Conservation (phyloP, 179 eudicot genomes). For the Nepenthes alata region DNA sequence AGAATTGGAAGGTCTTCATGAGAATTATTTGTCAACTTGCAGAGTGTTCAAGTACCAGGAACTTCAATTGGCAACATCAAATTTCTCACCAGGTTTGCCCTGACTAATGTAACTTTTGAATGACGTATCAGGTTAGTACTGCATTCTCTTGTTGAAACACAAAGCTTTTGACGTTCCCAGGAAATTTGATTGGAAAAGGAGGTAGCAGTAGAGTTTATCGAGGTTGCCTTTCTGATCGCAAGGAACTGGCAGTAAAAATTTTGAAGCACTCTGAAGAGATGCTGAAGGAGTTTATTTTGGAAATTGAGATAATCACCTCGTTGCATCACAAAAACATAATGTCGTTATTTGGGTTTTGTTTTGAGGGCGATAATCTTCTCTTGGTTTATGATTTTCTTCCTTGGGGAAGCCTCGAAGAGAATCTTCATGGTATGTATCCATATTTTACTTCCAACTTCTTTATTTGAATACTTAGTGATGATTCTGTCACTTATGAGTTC, state of each 20-base stretch:
- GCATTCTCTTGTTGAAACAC: too few relatives aligned
- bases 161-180: constrained; percentile 13
- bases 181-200: constrained; percentile 55
- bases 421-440: constrained; percentile 36
- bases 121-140: too few relatives aligned
- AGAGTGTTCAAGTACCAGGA: constrained; percentile 42
- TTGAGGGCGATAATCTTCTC: constrained; percentile 40
- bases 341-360: constrained; percentile 51
- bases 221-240: constrained; percentile 45
- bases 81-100: constrained; percentile 27
- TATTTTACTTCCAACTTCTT: not conserved
- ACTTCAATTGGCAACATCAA: constrained; percentile 39
- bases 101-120: not conserved
- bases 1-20: constrained; percentile 43
- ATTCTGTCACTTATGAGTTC: not conserved
- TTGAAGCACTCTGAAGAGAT: constrained; percentile 43
- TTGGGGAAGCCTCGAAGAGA: constrained; percentile 59
- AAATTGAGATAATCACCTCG: constrained; percentile 46
- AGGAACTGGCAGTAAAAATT: constrained; percentile 51
- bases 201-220: constrained; percentile 53
- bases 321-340: constrained; percentile 48
- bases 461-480: not conserved
- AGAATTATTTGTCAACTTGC: constrained; percentile 43
- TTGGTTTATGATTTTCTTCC: constrained; percentile 55
- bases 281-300: constrained; percentile 37